Evolutionary conservation across 73 alveolate genomes (phyloP).

Genomic region (Breviolum minutum): DNA sequence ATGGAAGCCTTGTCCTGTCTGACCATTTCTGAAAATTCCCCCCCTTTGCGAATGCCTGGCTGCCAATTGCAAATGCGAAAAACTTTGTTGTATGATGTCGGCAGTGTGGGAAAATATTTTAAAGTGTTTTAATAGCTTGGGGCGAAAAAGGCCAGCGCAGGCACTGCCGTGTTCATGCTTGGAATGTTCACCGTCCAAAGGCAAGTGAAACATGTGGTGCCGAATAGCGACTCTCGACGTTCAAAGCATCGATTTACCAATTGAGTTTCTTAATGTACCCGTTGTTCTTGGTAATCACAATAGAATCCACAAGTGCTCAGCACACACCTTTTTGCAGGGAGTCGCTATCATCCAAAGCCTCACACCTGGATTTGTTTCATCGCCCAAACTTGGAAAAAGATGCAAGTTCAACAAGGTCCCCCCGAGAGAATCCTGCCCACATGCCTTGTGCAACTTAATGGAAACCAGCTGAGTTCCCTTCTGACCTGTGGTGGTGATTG

Average conservation of each 20-base stretch:
- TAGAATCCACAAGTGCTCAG: neutral
- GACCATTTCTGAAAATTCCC: no score
- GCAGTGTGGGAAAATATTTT: no score
- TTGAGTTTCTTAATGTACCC: no score
- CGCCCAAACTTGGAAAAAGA: neutral
- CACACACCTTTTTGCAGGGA: neutral
- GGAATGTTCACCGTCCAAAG: neutral
- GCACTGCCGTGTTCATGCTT: no score
- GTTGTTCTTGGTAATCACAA: no score
- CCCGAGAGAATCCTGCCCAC: neutral
- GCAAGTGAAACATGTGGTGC: neutral
- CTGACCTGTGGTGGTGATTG: neutral
- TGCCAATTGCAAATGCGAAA: no score
- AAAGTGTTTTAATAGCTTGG: no score
- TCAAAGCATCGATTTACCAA: neutral
- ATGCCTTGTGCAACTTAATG: slow-evolving; percentile 87
- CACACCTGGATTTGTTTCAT: neutral
- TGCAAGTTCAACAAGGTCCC: neutral
- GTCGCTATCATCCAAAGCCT: neutral
- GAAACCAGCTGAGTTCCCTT: slow-evolving; percentile 72
- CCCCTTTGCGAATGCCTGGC: no score
- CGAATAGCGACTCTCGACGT: neutral
- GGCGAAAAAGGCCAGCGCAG: no score
- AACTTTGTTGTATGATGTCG: no score
- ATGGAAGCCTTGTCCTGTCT: no score